Evolutionary conservation across 2,329 filamentous ascomycete species (phyloP).

Genomic region (Ilyonectria mors-panacis): DNA sequence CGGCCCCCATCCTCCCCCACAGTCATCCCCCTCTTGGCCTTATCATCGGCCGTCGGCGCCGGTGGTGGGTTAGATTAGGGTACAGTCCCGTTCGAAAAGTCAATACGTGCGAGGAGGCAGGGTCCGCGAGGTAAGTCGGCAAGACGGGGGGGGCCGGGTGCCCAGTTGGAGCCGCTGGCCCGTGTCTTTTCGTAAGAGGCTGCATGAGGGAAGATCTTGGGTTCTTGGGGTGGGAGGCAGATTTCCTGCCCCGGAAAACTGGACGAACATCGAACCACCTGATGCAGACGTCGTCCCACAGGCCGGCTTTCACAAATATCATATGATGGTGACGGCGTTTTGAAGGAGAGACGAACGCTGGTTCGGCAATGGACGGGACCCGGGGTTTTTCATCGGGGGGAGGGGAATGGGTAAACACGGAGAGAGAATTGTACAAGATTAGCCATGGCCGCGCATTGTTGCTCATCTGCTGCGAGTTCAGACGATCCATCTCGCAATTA

Average conservation of each 20-base stretch:
- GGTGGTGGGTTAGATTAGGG: slow-evolving; percentile 1
- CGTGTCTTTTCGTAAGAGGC: slow-evolving; percentile 40
- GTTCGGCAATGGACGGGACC: slow-evolving; percentile 28
- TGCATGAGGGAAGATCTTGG: slow-evolving; percentile 38
- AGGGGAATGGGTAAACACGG: slow-evolving; percentile 26
- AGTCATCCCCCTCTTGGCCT: slow-evolving; percentile 4
- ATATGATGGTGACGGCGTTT: slow-evolving; percentile 44
- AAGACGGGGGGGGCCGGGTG: slow-evolving; percentile 33
- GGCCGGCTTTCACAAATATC: slow-evolving; percentile 37
- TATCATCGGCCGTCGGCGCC: background rate
- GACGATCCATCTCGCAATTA: slow-evolving; percentile 29
- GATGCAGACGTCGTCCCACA: slow-evolving; percentile 45
- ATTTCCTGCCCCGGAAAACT: slow-evolving; percentile 42
- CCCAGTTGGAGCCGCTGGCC: slow-evolving; percentile 45
- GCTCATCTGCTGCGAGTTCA: slow-evolving; percentile 11
- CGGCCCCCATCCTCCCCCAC: slow-evolving; percentile 10
- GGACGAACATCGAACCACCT: slow-evolving; percentile 48
- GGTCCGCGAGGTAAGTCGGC: slow-evolving; percentile 21
- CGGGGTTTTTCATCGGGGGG: slow-evolving; percentile 22
- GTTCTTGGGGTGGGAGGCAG: slow-evolving; percentile 33
- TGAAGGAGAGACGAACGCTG: slow-evolving; percentile 11
- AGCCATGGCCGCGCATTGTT: slow-evolving; percentile 21
- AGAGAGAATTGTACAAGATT: slow-evolving; percentile 42
- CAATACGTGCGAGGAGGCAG: background rate
- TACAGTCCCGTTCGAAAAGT: background rate